phyloP scores from a whole-genome alignment of 106 monocot species.

The Acorus gramineus region DNA sequence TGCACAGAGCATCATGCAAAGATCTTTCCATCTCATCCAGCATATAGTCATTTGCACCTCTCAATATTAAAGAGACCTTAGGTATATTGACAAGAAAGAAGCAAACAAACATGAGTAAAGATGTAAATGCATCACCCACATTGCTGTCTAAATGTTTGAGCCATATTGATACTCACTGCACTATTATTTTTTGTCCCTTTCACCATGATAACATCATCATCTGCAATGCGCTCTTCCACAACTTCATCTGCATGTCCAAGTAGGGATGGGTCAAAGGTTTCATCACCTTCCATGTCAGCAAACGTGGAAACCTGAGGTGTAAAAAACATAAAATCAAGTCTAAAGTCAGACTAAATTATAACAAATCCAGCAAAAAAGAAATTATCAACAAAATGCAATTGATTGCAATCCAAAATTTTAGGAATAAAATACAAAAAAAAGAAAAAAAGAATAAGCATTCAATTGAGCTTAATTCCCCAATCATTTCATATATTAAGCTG shows the following conservation, averaged over 20 bases:
- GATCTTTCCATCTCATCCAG: slow-evolving; percentile 98
- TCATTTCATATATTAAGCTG: too few species aligned
- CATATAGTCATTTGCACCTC: slow-evolving; percentile 96
- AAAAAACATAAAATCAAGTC: neutral
- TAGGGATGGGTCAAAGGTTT: slow-evolving; percentile 85
- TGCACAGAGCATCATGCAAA: slow-evolving; percentile 89
- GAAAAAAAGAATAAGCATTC: too few species aligned
- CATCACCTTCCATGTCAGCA: slow-evolving; percentile 99
- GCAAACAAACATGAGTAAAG: neutral
- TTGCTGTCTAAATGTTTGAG: too few species aligned
- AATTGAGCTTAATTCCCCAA: too few species aligned
- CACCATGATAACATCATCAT: slow-evolving; percentile 91
- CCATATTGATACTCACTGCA: slow-evolving; percentile 46
- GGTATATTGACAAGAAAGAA: slow-evolving; percentile 3
- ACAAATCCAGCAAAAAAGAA: neutral
- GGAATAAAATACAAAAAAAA: too few species aligned
- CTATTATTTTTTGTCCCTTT: slow-evolving; percentile 92
- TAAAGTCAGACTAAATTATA: neutral
- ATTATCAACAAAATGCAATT: neutral
- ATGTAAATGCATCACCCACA: too few species aligned
- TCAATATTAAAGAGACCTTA: slow-evolving; percentile 92
- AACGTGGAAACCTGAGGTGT: slow-evolving; percentile 69
- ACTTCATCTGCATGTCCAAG: slow-evolving; percentile 91
- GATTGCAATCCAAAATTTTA: too few species aligned
- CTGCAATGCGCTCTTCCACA: slow-evolving; percentile 82